phyloP scores from a whole-genome alignment of 768 basidiomycete species.

The Arthromyces matolae region DNA sequence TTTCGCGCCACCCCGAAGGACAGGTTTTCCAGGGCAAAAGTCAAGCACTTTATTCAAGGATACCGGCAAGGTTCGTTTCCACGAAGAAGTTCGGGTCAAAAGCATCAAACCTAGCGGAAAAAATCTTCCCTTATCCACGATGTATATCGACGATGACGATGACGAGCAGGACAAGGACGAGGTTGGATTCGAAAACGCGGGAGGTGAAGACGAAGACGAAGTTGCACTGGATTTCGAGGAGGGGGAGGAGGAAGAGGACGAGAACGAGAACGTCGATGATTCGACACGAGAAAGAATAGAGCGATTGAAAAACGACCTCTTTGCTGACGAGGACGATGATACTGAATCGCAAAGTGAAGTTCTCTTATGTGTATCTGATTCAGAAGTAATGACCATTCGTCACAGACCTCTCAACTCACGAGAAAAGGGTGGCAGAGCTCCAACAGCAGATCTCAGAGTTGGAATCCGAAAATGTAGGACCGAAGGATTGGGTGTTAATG shows the following conservation, averaged over 20 bases:
- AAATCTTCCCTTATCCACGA: conserved; percentile 48
- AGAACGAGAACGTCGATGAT: conserved; percentile 31
- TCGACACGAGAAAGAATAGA: conserved; percentile 48
- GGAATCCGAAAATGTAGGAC: conserved; percentile 82
- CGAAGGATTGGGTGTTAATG: conserved; percentile 90
- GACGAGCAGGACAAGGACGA: conserved; percentile 31
- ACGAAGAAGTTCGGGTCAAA: conserved; percentile 77
- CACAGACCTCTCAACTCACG: conserved; percentile 69
- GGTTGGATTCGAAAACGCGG: conserved; percentile 23
- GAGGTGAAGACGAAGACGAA: conserved; percentile 16
- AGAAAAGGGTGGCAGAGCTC: conserved; percentile 72
- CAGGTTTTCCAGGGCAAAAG: conserved; percentile 15
- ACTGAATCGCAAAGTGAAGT: conserved; percentile 24
- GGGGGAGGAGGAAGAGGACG: conserved; percentile 28
- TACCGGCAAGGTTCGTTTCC: conserved; percentile 65
- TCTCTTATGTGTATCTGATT: conserved; percentile 11
- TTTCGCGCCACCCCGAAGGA: conserved; percentile 59
- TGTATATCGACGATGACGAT: conserved; percentile 39
- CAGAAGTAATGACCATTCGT: conserved; percentile 2
- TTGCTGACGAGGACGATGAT: conserved; percentile 68
- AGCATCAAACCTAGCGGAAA: conserved; percentile 74
- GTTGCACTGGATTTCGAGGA: conserved; percentile 24
- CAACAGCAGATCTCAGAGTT: conserved; percentile 75
- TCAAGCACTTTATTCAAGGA: conserved; percentile 11
- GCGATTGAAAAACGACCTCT: conserved; percentile 73